These are phyloP conservation scores for Babesia divergens DNA, from an alignment of 169 alveolate species.

Conservation along the genomic window DNA sequence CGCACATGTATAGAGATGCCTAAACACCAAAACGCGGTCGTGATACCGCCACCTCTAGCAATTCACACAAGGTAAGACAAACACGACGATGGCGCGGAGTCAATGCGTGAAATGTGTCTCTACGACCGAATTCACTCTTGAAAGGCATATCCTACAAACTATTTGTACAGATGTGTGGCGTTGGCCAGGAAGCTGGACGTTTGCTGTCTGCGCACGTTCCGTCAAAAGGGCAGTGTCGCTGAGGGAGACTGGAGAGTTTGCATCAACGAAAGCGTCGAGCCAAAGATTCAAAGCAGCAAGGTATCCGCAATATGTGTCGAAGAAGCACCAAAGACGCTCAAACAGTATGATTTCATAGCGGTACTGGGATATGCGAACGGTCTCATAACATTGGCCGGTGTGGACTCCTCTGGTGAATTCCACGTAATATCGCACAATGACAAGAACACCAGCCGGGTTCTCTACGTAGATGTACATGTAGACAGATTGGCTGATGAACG, in stretches of 20 bases:
- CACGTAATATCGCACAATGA: constrained; percentile 22
- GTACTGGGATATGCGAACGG: constrained; percentile 34
- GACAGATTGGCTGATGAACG: not conserved
- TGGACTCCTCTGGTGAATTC: constrained; percentile 23
- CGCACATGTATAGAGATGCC: not conserved
- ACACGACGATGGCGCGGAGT: not conserved
- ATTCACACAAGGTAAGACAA: constrained; percentile 27
- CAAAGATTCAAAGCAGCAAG: constrained; percentile 1
- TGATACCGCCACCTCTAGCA: constrained; percentile 2
- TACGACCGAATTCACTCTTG: not conserved
- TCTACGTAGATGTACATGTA: constrained; percentile 8
- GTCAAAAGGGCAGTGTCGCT: not conserved
- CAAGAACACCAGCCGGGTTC: not conserved
- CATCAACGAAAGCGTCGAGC: not conserved
- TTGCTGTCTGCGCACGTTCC: constrained; percentile 9
- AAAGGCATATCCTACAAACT: not conserved
- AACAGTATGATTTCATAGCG: not conserved
- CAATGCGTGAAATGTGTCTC: not conserved
- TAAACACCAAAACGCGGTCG: not conserved
- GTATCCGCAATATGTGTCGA: constrained; percentile 3
- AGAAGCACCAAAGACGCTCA: constrained; percentile 2
- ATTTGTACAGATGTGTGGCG: constrained; percentile 21
- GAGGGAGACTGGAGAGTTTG: constrained; percentile 33
- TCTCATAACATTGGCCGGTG: constrained; percentile 18
- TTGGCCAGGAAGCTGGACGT: constrained; percentile 21